Conservation (phyloP, 2,329 filamentous ascomycete species). For the Pseudogymnoascus sp. region DNA sequence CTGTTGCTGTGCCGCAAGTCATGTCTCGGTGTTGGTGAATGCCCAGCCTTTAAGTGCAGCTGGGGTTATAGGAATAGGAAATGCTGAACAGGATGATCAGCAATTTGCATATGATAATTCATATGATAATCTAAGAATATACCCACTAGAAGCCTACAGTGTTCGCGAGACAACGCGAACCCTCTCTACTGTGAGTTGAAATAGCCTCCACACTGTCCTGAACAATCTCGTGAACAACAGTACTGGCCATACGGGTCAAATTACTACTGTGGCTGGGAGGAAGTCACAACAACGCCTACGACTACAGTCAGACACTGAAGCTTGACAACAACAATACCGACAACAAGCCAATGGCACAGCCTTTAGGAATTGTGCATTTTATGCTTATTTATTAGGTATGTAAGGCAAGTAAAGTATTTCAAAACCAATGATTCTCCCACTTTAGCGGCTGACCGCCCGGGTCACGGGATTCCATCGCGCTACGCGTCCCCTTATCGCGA, state of each 20-base stretch:
- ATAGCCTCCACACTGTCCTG: background rate
- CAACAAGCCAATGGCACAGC: background rate
- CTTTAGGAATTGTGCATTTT: background rate
- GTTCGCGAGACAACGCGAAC: background rate
- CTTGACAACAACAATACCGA: background rate
- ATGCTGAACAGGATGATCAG: background rate
- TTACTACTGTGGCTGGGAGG: background rate
- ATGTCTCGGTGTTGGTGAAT: background rate
- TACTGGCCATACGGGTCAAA: background rate
- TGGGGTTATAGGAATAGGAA: background rate
- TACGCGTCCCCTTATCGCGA: background rate
- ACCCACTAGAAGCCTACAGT: background rate
- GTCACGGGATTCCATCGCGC: background rate
- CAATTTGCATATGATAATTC: background rate
- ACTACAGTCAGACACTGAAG: background rate
- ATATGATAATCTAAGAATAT: background rate
- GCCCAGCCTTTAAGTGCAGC: background rate
- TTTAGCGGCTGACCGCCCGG: slow-evolving; percentile 16
- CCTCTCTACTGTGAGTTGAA: background rate
- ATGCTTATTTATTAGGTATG: background rate
- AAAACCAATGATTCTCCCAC: slow-evolving; percentile 17
- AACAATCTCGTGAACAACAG: background rate
- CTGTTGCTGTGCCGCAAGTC: background rate
- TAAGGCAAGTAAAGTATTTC: background rate
- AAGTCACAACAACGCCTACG: background rate